phyloP scores from a whole-genome alignment of 257 asterid species.

The Marsdenia floribunda region DNA sequence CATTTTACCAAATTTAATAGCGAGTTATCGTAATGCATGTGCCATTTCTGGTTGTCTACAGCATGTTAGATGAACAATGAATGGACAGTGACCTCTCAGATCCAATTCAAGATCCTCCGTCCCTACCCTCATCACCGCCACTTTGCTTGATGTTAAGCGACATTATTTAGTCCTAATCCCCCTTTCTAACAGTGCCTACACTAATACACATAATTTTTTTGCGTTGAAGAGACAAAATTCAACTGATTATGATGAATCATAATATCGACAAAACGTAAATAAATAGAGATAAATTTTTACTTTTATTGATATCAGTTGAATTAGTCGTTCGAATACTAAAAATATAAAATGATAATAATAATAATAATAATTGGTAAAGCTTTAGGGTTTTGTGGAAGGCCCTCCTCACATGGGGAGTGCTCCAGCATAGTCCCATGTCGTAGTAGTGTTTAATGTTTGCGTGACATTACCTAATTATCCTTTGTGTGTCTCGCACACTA shows the following conservation, averaged over 20 bases:
- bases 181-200: too few relatives aligned
- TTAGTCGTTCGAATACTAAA: too few relatives aligned
- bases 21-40: background rate
- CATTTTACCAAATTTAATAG: background rate
- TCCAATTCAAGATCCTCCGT: constrained; percentile 1
- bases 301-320: too few relatives aligned
- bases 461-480: background rate
- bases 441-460: background rate
- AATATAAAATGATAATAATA: too few relatives aligned
- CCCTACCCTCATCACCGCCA: background rate
- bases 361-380: too few relatives aligned
- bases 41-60: background rate
- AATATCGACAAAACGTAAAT: too few relatives aligned
- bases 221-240: too few relatives aligned
- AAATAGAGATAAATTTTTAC: too few relatives aligned
- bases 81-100: constrained; percentile 10
- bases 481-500: background rate
- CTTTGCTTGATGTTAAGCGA: background rate
- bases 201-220: too few relatives aligned
- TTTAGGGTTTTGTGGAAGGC: background rate
- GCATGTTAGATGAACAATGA: constrained; percentile 9
- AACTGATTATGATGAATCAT: too few relatives aligned
- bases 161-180: too few relatives aligned
- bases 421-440: background rate
- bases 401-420: constrained; percentile 3